Conservation (phyloP, 1,284 basidiomycete genomes). For the Coriolopsis trogii region DNA sequence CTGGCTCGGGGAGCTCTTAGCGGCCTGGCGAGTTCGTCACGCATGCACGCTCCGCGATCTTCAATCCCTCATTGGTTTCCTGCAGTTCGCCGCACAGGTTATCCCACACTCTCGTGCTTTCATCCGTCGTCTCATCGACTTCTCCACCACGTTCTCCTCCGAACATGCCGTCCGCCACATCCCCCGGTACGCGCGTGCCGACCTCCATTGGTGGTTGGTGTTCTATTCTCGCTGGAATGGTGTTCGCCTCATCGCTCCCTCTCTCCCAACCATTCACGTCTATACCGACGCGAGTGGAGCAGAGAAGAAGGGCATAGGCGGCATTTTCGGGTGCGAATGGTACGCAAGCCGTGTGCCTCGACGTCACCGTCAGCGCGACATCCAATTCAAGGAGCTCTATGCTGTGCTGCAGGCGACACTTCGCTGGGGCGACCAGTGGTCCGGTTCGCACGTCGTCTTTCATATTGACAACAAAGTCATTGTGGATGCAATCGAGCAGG, state of each 20-base stretch:
- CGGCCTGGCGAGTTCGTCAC: background rate
- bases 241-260: background rate
- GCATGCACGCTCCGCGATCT: slow-evolving; percentile 5
- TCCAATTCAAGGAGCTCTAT: slow-evolving; percentile 10
- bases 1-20: slow-evolving; percentile 1
- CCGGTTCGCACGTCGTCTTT: slow-evolving; percentile 7
- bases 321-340: background rate
- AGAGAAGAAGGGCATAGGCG: slow-evolving; percentile 1
- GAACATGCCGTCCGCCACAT: background rate
- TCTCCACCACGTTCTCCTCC: background rate
- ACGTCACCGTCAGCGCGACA: slow-evolving; percentile 1
- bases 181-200: slow-evolving; percentile 1
- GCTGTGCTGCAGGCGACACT: background rate
- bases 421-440: slow-evolving; percentile 4
- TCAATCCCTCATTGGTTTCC: slow-evolving; percentile 8
- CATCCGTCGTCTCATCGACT: slow-evolving; percentile 5
- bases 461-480: slow-evolving; percentile 11
- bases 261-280: background rate
- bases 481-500: slow-evolving; percentile 3
- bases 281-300: slow-evolving; percentile 6
- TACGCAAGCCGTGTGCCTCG: slow-evolving; percentile 1
- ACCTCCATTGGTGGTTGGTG: slow-evolving; percentile 8
- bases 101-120: slow-evolving; percentile 4
- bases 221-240: slow-evolving; percentile 6
- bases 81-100: slow-evolving; percentile 9